Percentiles rank a stretch among this genome's conserved stretches.
Evolutionary conservation across 345 rosid genomes (phyloP).

Genomic region (Combretum micranthum): DNA sequence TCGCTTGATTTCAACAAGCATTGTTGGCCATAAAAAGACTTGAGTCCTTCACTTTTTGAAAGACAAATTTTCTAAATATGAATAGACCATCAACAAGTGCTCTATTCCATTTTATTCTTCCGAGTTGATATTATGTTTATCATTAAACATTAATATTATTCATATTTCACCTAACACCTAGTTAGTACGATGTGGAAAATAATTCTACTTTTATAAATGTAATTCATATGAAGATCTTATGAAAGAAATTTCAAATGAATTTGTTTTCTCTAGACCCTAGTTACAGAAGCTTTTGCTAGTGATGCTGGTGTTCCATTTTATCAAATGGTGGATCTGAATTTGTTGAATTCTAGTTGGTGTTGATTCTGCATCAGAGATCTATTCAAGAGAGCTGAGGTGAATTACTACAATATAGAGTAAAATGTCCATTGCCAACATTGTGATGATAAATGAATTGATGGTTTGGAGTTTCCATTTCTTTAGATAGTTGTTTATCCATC

Average conservation of each 20-base stretch:
- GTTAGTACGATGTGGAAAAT: background rate
- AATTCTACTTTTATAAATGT: background rate
- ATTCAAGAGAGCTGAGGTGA: conserved; percentile 94
- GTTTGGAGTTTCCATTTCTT: conserved; percentile 5
- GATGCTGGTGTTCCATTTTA: conserved; percentile 98
- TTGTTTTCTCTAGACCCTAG: conserved; percentile 56
- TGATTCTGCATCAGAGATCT: conserved; percentile 97
- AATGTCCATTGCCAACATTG: background rate
- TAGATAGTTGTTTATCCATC: background rate
- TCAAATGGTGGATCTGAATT: conserved; percentile 97
- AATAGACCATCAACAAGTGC: too few relatives aligned
- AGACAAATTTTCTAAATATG: too few relatives aligned
- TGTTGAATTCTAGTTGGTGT: conserved; percentile 93
- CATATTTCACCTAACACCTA: too few relatives aligned
- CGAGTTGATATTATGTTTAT: too few relatives aligned
- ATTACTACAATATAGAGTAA: background rate
- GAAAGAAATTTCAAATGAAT: background rate
- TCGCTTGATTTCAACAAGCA: too few relatives aligned
- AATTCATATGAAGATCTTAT: background rate
- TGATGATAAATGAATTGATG: background rate
- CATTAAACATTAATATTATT: too few relatives aligned
- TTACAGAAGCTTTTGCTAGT: conserved; percentile 94
- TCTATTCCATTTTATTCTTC: too few relatives aligned
- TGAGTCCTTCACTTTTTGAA: too few relatives aligned
- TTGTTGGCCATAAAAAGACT: too few relatives aligned